A percentile compares a stretch with the other conserved stretches of the same genome.
Conservation (phyloP, 2,329 filamentous ascomycete genomes). For the Fusarium buxicola region DNA sequence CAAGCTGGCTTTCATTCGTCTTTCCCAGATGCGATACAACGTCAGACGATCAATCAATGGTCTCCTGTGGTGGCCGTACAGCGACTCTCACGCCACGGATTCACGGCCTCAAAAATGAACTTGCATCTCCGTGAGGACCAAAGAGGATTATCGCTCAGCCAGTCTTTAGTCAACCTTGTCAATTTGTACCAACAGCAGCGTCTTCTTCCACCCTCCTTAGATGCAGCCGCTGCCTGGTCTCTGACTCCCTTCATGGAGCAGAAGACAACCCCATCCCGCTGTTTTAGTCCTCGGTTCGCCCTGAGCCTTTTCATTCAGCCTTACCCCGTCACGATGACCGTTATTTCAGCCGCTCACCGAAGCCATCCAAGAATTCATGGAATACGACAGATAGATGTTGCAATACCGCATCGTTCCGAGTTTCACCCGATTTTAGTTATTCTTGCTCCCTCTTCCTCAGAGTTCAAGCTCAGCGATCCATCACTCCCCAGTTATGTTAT, state of each 20-base stretch:
- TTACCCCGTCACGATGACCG: neutral
- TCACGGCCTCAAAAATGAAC: conserved; percentile 22
- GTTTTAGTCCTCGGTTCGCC: conserved; percentile 14
- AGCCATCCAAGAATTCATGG: neutral
- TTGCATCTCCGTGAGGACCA: conserved; percentile 2
- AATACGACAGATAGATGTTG: neutral
- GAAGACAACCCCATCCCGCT: conserved; percentile 11
- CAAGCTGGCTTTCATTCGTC: conserved; percentile 11
- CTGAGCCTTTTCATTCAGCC: conserved; percentile 9
- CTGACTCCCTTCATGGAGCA: conserved; percentile 5
- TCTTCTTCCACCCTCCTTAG: conserved; percentile 5
- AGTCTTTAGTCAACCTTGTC: neutral
- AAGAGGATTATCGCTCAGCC: neutral
- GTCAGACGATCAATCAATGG: conserved; percentile 30
- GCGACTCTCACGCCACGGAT: neutral
- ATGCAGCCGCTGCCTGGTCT: conserved; percentile 19
- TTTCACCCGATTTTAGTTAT: too few relatives aligned
- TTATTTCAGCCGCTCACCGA: neutral
- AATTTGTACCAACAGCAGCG: neutral
- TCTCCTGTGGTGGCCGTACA: neutral
- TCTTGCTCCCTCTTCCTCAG: too few relatives aligned
- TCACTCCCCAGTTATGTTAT: conserved; percentile 18
- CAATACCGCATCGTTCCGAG: neutral
- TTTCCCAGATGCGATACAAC: conserved; percentile 18
- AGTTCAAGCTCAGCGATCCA: neutral